A percentile compares a stretch with the other conserved stretches of the same genome.
Evolutionary conservation across 1,139 yeast genomes (phyloP).

Genomic region (Spencermartinsiella ligniputridi): DNA sequence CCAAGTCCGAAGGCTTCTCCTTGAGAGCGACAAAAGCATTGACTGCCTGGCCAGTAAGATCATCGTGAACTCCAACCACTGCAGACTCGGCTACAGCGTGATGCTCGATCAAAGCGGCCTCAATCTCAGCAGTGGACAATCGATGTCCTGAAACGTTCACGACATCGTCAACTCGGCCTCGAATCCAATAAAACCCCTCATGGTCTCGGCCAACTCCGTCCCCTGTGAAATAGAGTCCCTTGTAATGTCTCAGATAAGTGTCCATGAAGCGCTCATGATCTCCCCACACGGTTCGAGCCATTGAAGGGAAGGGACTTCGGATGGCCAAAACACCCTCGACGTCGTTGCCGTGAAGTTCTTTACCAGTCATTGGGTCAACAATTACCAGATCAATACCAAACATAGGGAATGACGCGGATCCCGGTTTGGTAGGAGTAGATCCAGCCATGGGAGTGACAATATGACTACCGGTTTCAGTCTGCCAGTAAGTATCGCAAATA

Average conservation of each 20-base stretch:
- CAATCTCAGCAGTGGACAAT: constrained; percentile 93
- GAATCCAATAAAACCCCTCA: constrained; percentile 95
- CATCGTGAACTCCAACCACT: constrained; percentile 91
- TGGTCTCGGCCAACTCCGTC: constrained; percentile 98
- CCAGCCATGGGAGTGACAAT: constrained; percentile 95
- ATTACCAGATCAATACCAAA: constrained; percentile 87
- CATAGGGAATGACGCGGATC: constrained; percentile 93
- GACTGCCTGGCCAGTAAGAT: constrained; percentile 95
- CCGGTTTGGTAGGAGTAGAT: constrained; percentile 91
- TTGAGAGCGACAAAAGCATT: constrained; percentile 89
- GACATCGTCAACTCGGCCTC: constrained; percentile 97
- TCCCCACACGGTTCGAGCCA: constrained; percentile 94
- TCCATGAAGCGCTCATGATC: constrained; percentile 86
- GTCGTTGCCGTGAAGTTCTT: constrained; percentile 78
- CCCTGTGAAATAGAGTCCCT: constrained; percentile 95
- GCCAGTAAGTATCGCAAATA: constrained; percentile 94
- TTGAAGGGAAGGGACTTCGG: constrained; percentile 90
- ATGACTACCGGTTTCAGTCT: constrained; percentile 96
- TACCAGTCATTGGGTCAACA: constrained; percentile 87
- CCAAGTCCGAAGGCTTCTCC: constrained; percentile 46
- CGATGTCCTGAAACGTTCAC: constrained; percentile 97
- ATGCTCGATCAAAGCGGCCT: constrained; percentile 82
- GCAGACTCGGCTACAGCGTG: constrained; percentile 84
- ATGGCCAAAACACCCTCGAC: constrained; percentile 95
- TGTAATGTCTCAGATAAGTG: constrained; percentile 90